Conservation (phyloP, 495 filamentous ascomycete species). For the Neurospora africana region DNA sequence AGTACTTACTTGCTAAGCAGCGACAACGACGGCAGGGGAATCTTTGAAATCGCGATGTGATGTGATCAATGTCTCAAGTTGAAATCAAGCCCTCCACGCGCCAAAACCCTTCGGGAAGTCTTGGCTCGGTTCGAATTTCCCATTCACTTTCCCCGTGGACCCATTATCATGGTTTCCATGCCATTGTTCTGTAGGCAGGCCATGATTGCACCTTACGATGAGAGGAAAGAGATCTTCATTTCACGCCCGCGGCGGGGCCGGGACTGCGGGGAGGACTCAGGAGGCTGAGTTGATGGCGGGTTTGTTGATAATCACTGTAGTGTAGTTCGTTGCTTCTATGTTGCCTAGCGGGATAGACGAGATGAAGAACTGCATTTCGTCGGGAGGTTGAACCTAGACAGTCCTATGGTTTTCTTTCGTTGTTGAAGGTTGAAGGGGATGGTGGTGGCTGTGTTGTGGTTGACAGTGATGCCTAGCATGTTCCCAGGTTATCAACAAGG, state of each 20-base stretch:
- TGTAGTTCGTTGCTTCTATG: neutral
- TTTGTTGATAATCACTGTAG: neutral
- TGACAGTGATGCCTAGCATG: neutral
- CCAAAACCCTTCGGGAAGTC: neutral
- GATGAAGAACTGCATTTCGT: neutral
- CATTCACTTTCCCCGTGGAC: neutral
- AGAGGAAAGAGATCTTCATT: neutral
- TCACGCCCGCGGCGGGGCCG: neutral
- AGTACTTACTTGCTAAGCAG: neutral
- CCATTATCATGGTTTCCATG: neutral
- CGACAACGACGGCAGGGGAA: neutral
- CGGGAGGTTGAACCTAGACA: neutral
- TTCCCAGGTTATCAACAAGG: neutral
- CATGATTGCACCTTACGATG: neutral
- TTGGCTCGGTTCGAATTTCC: neutral
- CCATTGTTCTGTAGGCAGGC: neutral
- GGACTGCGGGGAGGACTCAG: neutral
- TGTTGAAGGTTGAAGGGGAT: neutral
- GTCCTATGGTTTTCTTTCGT: neutral
- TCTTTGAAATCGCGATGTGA: neutral
- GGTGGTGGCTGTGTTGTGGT: neutral
- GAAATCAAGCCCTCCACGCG: neutral
- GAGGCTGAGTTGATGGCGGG: neutral
- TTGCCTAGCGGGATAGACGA: neutral
- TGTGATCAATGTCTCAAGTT: neutral